Conservation (phyloP, 306 rosid species). For the Quercus variabilis region DNA sequence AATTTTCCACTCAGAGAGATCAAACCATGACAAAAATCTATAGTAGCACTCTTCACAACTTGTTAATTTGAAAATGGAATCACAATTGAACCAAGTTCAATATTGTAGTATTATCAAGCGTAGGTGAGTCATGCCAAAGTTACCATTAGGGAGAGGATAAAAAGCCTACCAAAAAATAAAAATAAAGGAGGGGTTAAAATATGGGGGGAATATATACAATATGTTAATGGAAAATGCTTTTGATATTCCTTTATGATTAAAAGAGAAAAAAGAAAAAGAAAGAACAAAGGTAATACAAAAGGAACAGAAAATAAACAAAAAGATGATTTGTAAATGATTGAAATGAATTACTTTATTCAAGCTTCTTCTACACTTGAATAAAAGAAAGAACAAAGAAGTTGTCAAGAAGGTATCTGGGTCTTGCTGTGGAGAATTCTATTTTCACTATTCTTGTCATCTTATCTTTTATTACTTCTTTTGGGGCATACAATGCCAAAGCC, state of each 20-base stretch:
- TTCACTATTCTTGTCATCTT: not conserved
- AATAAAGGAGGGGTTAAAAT: not conserved
- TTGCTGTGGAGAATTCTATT: slow-evolving; percentile 1
- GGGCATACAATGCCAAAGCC: slow-evolving; percentile 23
- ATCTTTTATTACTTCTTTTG: slow-evolving; percentile 19
- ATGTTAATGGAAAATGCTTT: not conserved
- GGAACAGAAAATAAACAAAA: slow-evolving; percentile 2
- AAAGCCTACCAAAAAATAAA: too few relatives aligned
- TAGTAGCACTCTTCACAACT: too few relatives aligned
- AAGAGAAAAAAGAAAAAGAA: not conserved
- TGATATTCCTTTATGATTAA: not conserved
- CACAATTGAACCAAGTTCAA: too few relatives aligned
- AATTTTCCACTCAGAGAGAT: too few relatives aligned
- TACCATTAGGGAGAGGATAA: too few relatives aligned
- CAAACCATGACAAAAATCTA: too few relatives aligned
- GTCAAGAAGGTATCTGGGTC: not conserved
- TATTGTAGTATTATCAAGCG: too few relatives aligned
- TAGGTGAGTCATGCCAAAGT: too few relatives aligned
- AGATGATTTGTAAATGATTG: slow-evolving; percentile 21
- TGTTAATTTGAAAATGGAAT: too few relatives aligned
- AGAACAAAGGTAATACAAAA: not conserved
- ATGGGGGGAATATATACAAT: not conserved
- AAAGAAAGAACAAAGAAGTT: slow-evolving; percentile 7
- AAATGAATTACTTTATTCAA: not conserved
- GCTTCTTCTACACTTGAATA: slow-evolving; percentile 18